phyloP scores from a whole-genome alignment of 257 asterid genomes.

The Salvia rosmarinus region DNA sequence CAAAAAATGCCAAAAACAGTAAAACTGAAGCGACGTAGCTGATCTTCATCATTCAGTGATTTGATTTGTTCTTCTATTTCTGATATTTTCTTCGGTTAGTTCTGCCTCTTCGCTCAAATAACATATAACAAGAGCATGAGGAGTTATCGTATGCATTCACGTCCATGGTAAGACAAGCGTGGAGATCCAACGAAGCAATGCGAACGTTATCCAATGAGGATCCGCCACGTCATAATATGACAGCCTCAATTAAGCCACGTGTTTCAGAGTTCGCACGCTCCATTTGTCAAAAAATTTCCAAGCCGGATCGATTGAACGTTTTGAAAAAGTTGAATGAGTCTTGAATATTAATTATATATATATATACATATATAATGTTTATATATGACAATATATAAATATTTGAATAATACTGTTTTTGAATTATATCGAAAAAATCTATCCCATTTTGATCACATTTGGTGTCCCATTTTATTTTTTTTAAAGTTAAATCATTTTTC shows the following conservation, averaged over 20 bases:
- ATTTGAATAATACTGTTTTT: too few species aligned
- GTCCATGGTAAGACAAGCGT: constrained; percentile 20
- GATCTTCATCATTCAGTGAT: constrained; percentile 49
- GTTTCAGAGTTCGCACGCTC: not conserved
- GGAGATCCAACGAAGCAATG: constrained; percentile 48
- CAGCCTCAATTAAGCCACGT: constrained; percentile 25
- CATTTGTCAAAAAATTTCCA: too few species aligned
- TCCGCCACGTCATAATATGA: constrained; percentile 47
- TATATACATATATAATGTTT: too few species aligned
- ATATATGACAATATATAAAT: too few species aligned
- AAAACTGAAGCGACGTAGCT: constrained; percentile 42
- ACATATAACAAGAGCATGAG: constrained; percentile 18
- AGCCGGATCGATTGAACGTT: too few species aligned
- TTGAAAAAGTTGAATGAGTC: too few species aligned
- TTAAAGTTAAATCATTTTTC: too few species aligned
- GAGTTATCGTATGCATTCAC: constrained; percentile 1
- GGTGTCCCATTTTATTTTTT: too few species aligned
- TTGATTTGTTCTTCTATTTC: not conserved
- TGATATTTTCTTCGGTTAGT: not conserved
- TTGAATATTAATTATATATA: too few species aligned
- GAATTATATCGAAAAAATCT: too few species aligned
- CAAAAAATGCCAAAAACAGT: constrained; percentile 43
- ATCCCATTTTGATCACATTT: too few species aligned
- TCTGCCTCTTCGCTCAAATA: constrained; percentile 15
- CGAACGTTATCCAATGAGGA: constrained; percentile 45